phyloP scores from a whole-genome alignment of 2,329 filamentous ascomycete genomes.

The Ophiostoma tasmaniense region DNA sequence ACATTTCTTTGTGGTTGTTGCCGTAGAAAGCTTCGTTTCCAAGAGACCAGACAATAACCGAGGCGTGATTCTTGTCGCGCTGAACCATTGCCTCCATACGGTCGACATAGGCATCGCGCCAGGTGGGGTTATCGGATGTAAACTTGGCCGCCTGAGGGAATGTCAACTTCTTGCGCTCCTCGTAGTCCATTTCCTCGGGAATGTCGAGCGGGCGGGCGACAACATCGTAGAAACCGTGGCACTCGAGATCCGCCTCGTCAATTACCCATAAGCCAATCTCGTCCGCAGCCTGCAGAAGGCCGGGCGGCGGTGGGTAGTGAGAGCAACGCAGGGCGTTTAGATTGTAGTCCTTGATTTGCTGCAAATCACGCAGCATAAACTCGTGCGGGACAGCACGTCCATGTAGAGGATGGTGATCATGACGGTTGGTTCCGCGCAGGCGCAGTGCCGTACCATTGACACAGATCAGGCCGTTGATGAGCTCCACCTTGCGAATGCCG shows the following conservation, averaged over 20 bases:
- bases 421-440: slow-evolving; percentile 58
- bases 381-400: slow-evolving; percentile 56
- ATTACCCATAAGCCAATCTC: slow-evolving; percentile 58
- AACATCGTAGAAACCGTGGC: slow-evolving; percentile 45
- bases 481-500: slow-evolving; percentile 57
- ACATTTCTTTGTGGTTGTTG: slow-evolving; percentile 59
- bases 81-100: slow-evolving; percentile 55
- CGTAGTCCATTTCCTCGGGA: slow-evolving; percentile 49
- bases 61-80: slow-evolving; percentile 62
- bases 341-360: slow-evolving; percentile 62
- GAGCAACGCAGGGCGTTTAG: slow-evolving; percentile 62
- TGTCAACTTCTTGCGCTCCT: slow-evolving; percentile 50
- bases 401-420: slow-evolving; percentile 59
- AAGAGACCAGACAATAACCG: slow-evolving; percentile 64
- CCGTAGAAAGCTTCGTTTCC: slow-evolving; percentile 70
- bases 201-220: slow-evolving; percentile 43
- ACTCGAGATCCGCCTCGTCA: slow-evolving; percentile 44
- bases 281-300: slow-evolving; percentile 52
- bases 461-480: slow-evolving; percentile 49
- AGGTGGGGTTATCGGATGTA: slow-evolving; percentile 52
- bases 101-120: slow-evolving; percentile 59
- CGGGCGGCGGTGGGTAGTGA: slow-evolving; percentile 58
- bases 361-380: slow-evolving; percentile 52
- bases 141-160: slow-evolving; percentile 47
- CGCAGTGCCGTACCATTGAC: slow-evolving; percentile 56